These are phyloP conservation scores for Solanum clarkiae DNA, from an alignment of 257 asterid species.

Conservation along the genomic window DNA sequence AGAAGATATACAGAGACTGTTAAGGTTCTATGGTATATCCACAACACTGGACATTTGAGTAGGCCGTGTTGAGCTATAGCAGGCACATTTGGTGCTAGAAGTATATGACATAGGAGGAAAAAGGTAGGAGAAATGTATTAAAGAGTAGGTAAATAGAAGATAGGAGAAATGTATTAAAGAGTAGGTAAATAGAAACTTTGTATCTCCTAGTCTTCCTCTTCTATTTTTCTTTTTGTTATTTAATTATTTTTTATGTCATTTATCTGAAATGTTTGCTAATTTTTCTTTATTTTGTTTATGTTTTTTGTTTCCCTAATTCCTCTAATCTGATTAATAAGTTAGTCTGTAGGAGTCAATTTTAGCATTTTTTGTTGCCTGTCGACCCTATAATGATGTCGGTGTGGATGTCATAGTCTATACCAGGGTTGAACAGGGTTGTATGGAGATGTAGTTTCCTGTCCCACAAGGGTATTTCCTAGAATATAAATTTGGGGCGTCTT, in stretches of 20 bases:
- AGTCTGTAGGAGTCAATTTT: not conserved
- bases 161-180: not conserved
- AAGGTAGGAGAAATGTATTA: not conserved
- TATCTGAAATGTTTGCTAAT: not conserved
- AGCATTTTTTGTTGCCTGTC: not conserved
- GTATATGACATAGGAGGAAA: not conserved
- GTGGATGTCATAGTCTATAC: not conserved
- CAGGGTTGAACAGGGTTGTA: not conserved
- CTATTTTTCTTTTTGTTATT: not conserved
- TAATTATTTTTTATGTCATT: not conserved
- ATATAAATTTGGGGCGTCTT: not conserved
- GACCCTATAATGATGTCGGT: not conserved
- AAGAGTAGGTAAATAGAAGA: not conserved
- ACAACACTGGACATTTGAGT: not conserved
- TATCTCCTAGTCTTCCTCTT: not conserved
- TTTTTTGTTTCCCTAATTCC: not conserved
- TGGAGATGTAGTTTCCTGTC: not conserved
- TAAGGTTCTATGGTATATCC: not conserved
- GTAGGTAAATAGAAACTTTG: not conserved
- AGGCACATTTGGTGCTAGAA: not conserved
- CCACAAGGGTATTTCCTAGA: not conserved
- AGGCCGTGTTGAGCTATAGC: not conserved
- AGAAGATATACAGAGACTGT: not conserved
- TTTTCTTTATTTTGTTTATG: not conserved
- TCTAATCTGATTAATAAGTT: not conserved